Percentiles rank a stretch among this genome's conserved stretches.
Conservation (phyloP, 176 grass and related monocot genomes). For the Triticum turgidum region DNA sequence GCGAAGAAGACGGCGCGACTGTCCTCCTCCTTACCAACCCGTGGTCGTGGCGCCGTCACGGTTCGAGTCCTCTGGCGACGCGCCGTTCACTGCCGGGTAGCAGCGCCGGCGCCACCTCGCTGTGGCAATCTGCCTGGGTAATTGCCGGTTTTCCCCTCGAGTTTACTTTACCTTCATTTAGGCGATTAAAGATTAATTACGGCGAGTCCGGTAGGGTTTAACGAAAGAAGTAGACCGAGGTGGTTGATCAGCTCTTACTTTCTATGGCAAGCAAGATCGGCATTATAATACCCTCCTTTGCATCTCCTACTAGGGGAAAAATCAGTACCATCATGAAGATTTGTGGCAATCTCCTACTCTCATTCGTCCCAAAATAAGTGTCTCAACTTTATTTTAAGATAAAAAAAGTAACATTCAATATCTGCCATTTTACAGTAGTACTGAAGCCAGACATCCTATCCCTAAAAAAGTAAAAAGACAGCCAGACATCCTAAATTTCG, state of each 20-base stretch:
- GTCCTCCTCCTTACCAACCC: background rate
- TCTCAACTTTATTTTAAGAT: too few species aligned
- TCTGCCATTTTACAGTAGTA: background rate
- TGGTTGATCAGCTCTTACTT: background rate
- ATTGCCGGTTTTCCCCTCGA: background rate
- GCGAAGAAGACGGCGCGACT: constrained; percentile 4
- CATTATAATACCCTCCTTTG: background rate
- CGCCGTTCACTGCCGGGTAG: background rate
- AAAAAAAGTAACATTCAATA: too few species aligned
- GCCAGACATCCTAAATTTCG: background rate
- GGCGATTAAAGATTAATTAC: background rate
- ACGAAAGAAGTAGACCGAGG: background rate
- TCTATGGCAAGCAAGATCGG: background rate
- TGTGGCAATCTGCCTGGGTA: background rate
- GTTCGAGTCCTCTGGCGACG: background rate
- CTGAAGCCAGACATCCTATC: too few species aligned
- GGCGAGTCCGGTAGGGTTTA: background rate
- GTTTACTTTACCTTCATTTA: background rate
- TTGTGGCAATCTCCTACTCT: too few species aligned
- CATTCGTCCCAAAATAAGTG: too few species aligned
- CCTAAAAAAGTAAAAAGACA: too few species aligned
- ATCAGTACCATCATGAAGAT: too few species aligned
- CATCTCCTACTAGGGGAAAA: too few species aligned
- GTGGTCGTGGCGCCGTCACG: background rate
- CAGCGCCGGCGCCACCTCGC: background rate